Percentiles rank a stretch among this genome's conserved stretches.
phyloP scores from a whole-genome alignment of 345 rosid species.

The Salix viminalis region DNA sequence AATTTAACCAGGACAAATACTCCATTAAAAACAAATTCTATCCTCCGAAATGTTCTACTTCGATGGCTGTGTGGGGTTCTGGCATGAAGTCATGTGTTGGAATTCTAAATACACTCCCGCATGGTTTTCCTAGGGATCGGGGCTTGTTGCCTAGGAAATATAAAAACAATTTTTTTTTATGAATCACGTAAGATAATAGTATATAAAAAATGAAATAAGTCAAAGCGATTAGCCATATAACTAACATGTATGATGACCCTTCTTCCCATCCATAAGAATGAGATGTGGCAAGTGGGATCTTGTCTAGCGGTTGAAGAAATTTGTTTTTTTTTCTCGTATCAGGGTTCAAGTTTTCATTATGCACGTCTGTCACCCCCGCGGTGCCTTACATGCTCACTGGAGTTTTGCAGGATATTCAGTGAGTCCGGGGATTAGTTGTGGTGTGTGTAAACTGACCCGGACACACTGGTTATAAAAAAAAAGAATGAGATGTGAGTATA shows the following conservation, averaged over 20 bases:
- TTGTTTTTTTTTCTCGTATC: too few species aligned
- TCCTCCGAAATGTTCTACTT: not conserved
- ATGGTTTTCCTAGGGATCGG: not conserved
- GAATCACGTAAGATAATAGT: not conserved
- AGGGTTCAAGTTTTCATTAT: too few species aligned
- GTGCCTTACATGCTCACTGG: too few species aligned
- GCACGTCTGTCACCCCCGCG: too few species aligned
- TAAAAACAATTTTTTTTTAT: not conserved
- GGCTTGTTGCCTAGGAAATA: not conserved
- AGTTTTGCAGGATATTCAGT: too few species aligned
- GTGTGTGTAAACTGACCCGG: too few species aligned
- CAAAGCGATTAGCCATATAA: not conserved
- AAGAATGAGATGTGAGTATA: too few species aligned
- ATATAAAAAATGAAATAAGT: not conserved
- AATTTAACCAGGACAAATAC: too few species aligned
- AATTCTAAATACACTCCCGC: not conserved
- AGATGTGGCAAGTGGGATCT: too few species aligned
- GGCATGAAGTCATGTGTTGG: not conserved
- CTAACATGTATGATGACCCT: not conserved
- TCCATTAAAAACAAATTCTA: not conserved
- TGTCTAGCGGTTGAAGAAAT: too few species aligned
- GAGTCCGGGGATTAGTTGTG: too few species aligned
- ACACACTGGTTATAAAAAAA: too few species aligned
- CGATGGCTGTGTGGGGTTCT: not conserved
- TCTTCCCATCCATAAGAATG: not conserved